A percentile compares a stretch with the other conserved stretches of the same genome.
Evolutionary conservation across 495 filamentous ascomycete species (phyloP).

Genomic region (Apodospora peruviana): DNA sequence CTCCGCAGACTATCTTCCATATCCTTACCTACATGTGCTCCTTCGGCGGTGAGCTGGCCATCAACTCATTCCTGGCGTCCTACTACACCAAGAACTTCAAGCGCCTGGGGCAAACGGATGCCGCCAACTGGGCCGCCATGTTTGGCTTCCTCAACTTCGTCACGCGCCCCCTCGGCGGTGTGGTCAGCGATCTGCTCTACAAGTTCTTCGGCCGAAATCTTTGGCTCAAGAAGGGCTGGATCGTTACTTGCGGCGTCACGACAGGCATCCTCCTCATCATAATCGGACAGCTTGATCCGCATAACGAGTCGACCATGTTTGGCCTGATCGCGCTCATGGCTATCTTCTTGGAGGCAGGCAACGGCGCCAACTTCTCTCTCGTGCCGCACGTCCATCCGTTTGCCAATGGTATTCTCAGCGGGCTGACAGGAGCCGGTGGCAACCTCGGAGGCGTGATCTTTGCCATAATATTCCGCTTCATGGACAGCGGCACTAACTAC

Average conservation of each 20-base stretch:
- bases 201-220: slow-evolving; percentile 47
- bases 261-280: slow-evolving; percentile 64
- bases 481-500: slow-evolving; percentile 54
- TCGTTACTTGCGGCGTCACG: slow-evolving; percentile 56
- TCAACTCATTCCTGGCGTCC: slow-evolving; percentile 74
- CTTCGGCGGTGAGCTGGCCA: slow-evolving; percentile 79
- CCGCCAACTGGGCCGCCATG: slow-evolving; percentile 79
- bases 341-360: slow-evolving; percentile 77
- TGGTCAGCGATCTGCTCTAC: slow-evolving; percentile 70
- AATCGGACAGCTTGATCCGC: slow-evolving; percentile 62
- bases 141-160: slow-evolving; percentile 83
- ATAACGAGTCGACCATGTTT: slow-evolving; percentile 59
- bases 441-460: slow-evolving; percentile 86
- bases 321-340: slow-evolving; percentile 68
- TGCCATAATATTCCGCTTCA: slow-evolving; percentile 78
- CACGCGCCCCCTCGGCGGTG: slow-evolving; percentile 69
- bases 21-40: slow-evolving; percentile 74
- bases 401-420: slow-evolving; percentile 64
- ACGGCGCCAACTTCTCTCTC: slow-evolving; percentile 80
- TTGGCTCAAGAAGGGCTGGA: slow-evolving; percentile 72
- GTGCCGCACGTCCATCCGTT: slow-evolving; percentile 79
- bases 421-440: slow-evolving; percentile 70
- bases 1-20: slow-evolving; percentile 61
- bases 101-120: slow-evolving; percentile 62
- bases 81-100: slow-evolving; percentile 81